These are phyloP conservation scores for Mallotus nudiflorus DNA, from an alignment of 345 rosid genomes.

Conservation along the genomic window DNA sequence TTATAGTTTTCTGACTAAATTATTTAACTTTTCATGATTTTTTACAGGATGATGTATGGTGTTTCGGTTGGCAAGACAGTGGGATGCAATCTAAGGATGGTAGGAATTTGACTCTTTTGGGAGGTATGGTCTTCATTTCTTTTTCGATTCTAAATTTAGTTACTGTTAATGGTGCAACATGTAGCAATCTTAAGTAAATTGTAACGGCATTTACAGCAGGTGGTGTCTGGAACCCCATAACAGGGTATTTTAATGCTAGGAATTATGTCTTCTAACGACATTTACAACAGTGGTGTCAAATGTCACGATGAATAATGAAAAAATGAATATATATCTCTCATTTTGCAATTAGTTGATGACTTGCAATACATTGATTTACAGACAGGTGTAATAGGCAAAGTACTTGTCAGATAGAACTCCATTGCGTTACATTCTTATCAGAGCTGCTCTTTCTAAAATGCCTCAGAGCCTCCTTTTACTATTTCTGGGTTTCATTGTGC, in stretches of 20 bases:
- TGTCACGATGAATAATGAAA: too few species aligned
- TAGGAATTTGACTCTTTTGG: conserved; percentile 62
- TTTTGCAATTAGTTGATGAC: too few species aligned
- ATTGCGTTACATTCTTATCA: too few species aligned
- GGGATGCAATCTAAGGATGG: conserved; percentile 59
- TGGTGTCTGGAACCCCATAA: neutral
- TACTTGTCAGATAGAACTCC: neutral
- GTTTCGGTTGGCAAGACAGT: conserved; percentile 81
- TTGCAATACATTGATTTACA: too few species aligned
- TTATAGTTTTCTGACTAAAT: neutral
- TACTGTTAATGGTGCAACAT: neutral
- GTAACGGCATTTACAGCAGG: neutral
- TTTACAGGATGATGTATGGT: conserved; percentile 58
- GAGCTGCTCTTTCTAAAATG: neutral
- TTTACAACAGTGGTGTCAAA: neutral
- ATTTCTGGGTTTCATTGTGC: neutral
- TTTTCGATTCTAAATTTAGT: neutral
- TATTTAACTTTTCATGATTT: conserved; percentile 8
- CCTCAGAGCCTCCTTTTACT: neutral
- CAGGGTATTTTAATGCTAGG: neutral
- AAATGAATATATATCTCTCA: too few species aligned
- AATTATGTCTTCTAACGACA: neutral
- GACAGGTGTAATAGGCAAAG: neutral
- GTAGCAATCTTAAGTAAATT: neutral
- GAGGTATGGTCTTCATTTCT: conserved; percentile 49